Evolutionary conservation across 108 stramenopile species (phyloP).

Genomic region (Cyclotella distinguenda): DNA sequence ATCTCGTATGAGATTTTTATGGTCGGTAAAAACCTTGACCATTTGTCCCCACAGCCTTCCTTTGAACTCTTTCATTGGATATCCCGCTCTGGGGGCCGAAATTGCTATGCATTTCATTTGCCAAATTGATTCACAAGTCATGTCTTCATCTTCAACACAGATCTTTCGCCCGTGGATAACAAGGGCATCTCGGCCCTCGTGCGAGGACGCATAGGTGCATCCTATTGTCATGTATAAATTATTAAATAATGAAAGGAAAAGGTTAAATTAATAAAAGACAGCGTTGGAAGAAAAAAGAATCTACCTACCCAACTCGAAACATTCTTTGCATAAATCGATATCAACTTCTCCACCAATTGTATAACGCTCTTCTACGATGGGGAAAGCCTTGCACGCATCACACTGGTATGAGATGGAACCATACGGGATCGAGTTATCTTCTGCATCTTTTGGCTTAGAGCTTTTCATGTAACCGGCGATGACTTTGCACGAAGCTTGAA

Average conservation of each 20-base stretch:
- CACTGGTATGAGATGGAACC: conserved; percentile 59
- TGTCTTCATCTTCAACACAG: conserved; percentile 47
- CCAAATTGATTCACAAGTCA: conserved; percentile 63
- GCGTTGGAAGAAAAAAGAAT: too few species aligned
- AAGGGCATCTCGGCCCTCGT: conserved; percentile 24
- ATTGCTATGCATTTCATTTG: conserved; percentile 65
- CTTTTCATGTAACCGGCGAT: conserved; percentile 14
- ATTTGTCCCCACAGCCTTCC: too few species aligned
- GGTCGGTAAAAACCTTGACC: too few species aligned
- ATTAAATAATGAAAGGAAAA: neutral
- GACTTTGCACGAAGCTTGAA: conserved; percentile 3
- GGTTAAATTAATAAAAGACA: too few species aligned
- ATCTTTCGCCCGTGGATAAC: conserved; percentile 55
- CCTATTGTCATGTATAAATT: neutral
- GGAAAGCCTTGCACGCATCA: conserved; percentile 67
- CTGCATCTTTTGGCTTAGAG: conserved; percentile 8
- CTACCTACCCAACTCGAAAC: conserved; percentile 56
- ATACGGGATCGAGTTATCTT: conserved; percentile 4
- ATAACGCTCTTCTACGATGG: conserved; percentile 61
- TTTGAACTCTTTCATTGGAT: too few species aligned
- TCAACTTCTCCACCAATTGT: conserved; percentile 65
- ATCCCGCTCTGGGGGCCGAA: conserved; percentile 51
- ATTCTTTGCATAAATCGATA: conserved; percentile 62
- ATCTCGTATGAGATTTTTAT: too few species aligned
- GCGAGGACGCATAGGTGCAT: conserved; percentile 46